phyloP scores from a whole-genome alignment of 371 early-diverging fungal species.

The Syncephalastrum monosporum region DNA sequence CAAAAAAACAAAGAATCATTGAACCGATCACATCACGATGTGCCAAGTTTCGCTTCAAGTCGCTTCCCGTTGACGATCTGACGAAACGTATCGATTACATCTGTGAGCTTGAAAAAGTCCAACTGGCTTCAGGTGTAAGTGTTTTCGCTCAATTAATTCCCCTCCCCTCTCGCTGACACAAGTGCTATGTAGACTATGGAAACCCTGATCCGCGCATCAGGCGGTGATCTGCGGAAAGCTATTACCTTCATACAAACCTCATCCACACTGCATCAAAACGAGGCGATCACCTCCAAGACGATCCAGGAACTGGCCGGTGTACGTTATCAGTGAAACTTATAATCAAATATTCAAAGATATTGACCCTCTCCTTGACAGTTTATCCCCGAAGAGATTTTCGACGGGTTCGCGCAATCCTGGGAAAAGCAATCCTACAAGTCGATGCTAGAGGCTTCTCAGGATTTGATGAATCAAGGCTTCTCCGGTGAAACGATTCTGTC shows the following conservation, averaged over 20 bases:
- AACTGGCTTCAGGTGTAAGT: constrained; percentile 43
- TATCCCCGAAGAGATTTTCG: constrained; percentile 63
- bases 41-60: constrained; percentile 94
- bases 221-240: constrained; percentile 92
- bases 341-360: neutral
- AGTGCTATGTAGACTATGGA: constrained; percentile 58
- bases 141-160: neutral
- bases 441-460: constrained; percentile 50
- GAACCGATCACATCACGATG: constrained; percentile 95
- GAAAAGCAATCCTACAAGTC: constrained; percentile 26
- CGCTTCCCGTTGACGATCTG: constrained; percentile 63
- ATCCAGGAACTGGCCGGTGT: constrained; percentile 88
- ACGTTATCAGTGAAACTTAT: constrained; percentile 5
- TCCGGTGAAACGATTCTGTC: constrained; percentile 72
- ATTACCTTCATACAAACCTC: constrained; percentile 93
- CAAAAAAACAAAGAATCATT: constrained; percentile 67
- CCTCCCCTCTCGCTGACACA: too few species aligned
- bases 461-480: constrained; percentile 69
- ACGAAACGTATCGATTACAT: constrained; percentile 64
- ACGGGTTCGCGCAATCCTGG: constrained; percentile 56
- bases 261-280: constrained; percentile 53
- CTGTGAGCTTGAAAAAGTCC: constrained; percentile 66
- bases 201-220: constrained; percentile 73
- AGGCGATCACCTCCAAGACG: constrained; percentile 49
- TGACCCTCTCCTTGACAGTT: constrained; percentile 25